Evolutionary conservation across 164 flowering plant species (phyloP), one percentile per base, ranked within the genome.

Genomic region (Aristolochia fimbriata): DNA sequence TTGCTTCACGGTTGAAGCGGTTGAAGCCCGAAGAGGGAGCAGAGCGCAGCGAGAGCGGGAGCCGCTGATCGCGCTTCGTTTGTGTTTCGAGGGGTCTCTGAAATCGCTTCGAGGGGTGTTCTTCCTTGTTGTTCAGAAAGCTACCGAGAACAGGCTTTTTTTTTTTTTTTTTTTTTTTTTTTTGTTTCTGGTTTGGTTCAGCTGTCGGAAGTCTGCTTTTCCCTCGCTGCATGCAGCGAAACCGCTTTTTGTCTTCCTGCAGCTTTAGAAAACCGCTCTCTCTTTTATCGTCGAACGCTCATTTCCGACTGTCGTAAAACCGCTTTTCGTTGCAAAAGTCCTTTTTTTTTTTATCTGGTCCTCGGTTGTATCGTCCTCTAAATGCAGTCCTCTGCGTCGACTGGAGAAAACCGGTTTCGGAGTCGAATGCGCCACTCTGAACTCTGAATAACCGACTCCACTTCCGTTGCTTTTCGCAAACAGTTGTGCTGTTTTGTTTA

Each of bases 141-240:
- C 14, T 17, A 17, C 22, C 8, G 52, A 49, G 6, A 17, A 20
- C 52, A 49, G 52, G 20, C 52, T 49, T 17, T 17, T 17, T 19
- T 49, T 49, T 49, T 49, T 27, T 27, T 27, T 5, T 27, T 27
- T 27, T 7, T 15, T 14, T 49, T 27, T 27, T 27, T 5, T 27
- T 27, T 27, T 7, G 2, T 14, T 7, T 49, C 22, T 49, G 19
- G 20, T 49, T 49, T 20, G 52, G 9, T 17, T 49, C 21, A 58
- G 19, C 52, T 49, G 52, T 20, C 22, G 56, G 17, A 30, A 52
- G 54, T 23, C 58, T 47, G 33, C 50, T 45, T 53, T 53, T 54
- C 14, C 45, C 25, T 52, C 47, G 30, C 13, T 23, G 31, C 33
- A 33, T 55, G 56, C 24, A 20, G 16, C 24, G 43, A 53, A 53